Base-by-base conservation (phyloP, 805 yeast genomes). In the Pichia scutulata region DNA sequence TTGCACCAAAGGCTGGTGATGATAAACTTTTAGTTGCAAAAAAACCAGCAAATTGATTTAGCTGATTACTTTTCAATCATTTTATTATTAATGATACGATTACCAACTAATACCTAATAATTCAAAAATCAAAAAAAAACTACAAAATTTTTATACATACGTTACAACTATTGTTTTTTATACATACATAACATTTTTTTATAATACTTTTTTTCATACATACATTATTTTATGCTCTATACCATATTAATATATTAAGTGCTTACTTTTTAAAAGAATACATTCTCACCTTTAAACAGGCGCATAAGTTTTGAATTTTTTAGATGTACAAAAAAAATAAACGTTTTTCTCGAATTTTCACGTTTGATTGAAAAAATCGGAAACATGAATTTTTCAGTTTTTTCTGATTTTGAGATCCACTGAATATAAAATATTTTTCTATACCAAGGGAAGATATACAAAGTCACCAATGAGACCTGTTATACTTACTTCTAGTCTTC, bases 1-100 rank as follows among this genome's bases (percentile, higher is more conserved):
- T 73, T 60, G 60, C 65, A 37, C 60, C 67, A 42, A 61, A 69
- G 52, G 63, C 70, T 30, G 73, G 70, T 51, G 78, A 73, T 60
- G 67, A 66, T 13, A 60, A 64, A 36, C 57, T 69, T 48, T 55
- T 62, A 43, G 62, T 60, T 55, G 57, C 66, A 47, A 60, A 60
- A 48, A 51, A 54, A 28, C 44, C 40, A 40, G 47, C 46, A 33
- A 41, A 41, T 28, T 45, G 21, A 45, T n/a, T 7, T 39, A 39
- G 16, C 24, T 19, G 37, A 7, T 33, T 33, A 16, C 6, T n/a
- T 33, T n/a, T 16, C n/a, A 33, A 33, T n/a, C 5, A 16, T 33
- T 19, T 16, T 33, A 33, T 16, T 33, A 33, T 33, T 33, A 33
- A 30, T 30, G 14, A 14, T 30, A 30, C 14, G 14, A 14, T 30